Conservation (phyloP, 2,329 filamentous ascomycete species). For the Diaporthe vaccinii region DNA sequence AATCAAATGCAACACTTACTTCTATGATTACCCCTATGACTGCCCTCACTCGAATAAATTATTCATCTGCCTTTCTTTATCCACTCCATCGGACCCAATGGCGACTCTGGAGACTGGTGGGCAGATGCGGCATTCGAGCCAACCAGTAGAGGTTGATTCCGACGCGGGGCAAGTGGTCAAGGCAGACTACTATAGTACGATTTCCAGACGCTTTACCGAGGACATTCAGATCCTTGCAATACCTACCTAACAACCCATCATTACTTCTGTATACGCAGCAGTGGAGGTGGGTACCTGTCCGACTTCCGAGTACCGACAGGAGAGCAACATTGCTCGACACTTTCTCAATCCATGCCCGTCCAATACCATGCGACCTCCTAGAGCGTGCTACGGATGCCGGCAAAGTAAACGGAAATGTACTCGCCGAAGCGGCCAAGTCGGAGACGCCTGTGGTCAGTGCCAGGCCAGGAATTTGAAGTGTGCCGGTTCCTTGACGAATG, state of each 20-base stretch:
- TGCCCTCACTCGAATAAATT: background rate
- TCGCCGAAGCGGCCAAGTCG: background rate
- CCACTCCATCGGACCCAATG: no score
- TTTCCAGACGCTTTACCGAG: background rate
- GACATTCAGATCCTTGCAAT: no score
- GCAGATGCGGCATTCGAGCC: background rate
- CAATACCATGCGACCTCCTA: background rate
- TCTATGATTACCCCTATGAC: no score
- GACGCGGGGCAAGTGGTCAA: background rate
- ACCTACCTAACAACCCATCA: background rate
- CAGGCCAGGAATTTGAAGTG: conserved; percentile 13
- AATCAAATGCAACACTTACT: background rate
- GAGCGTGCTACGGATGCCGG: background rate
- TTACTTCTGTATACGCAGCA: background rate
- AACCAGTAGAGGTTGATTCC: background rate
- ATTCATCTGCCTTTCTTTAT: no score
- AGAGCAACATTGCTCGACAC: background rate
- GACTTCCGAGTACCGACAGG: background rate
- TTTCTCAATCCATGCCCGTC: background rate
- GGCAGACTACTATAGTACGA: background rate
- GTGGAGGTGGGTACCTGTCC: background rate
- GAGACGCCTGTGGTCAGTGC: conserved; percentile 1
- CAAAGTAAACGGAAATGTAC: conserved; percentile 19
- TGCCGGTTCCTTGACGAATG: background rate
- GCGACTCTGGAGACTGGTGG: no score